Evolutionary conservation across 495 filamentous ascomycete genomes (phyloP), one percentile per base, ranked within the genome.

Genomic region (Aspergillus homomorphus): DNA sequence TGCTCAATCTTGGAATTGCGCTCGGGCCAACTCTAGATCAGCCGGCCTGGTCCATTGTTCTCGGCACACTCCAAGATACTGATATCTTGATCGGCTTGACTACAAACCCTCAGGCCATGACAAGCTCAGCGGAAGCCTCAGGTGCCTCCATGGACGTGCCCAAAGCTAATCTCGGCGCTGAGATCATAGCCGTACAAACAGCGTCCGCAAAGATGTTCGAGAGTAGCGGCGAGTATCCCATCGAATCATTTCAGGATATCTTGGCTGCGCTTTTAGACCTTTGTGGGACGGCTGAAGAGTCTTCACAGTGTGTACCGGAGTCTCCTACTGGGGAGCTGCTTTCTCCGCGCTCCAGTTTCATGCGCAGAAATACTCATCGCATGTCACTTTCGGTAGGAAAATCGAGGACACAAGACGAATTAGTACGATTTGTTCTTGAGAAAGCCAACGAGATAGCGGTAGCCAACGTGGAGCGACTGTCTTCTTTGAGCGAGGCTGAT

Each of bases 1-100:
- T 98, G 15, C 77, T 98, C 3, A 97, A 98, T 62, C 75, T 98
- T 14, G 94, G 95, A 3, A 98, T 98, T 67, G 95, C 94, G 42
- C 75, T 98, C 7, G 94, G 94, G 0, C 91, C 94, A 6, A 93
- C 90, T 4, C 76, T 98, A 18, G 87, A 88, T 28, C 70, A 76
- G 62, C 78, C 80, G 18, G 89, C 92, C 22, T 98, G 93, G 91
- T 84, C 84, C 1, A 97, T 98, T 54, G 75, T 98, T 19, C 77
- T 98, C 2, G 92, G 96, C 61, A 95, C 91, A 0, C 77, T 98
- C 5, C 89, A 96, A 63, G 89, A 96, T 68, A 92, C 92, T 7
- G 93, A 96, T 65, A 82, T 93, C 49, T 83, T 97, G 15, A 79
- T 96, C 51, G 89, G 89, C 51, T 77, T 82, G 16, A 77, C 80